Evolutionary conservation across 495 filamentous ascomycete species (phyloP).

Genomic region (Penicillium salamii): DNA sequence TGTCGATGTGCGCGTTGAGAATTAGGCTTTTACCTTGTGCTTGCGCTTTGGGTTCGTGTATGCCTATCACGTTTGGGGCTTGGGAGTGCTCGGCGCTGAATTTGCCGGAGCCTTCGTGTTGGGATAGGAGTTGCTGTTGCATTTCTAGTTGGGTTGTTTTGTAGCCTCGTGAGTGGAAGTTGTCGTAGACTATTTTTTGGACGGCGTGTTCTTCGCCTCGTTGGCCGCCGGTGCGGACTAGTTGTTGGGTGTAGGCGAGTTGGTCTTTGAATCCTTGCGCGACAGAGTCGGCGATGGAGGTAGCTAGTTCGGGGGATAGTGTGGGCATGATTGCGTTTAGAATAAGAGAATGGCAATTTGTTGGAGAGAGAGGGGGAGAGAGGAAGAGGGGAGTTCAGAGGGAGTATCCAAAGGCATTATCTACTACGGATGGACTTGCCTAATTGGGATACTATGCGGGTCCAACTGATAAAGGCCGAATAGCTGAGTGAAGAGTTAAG

Average conservation of each 20-base stretch:
- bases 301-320: background rate
- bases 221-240: background rate
- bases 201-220: background rate
- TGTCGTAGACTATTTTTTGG: background rate
- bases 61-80: background rate
- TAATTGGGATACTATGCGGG: too few species aligned
- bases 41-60: background rate
- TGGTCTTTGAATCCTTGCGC: background rate
- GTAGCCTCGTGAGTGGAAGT: background rate
- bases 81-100: background rate
- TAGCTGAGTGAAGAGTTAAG: too few species aligned
- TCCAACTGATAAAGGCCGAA: too few species aligned
- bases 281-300: background rate
- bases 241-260: background rate
- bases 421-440: too few species aligned
- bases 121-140: background rate
- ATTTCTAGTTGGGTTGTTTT: background rate
- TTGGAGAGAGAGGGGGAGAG: too few species aligned
- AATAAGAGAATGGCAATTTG: too few species aligned
- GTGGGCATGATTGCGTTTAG: background rate
- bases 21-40: background rate
- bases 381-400: too few species aligned
- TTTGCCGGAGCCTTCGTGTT: background rate
- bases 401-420: too few species aligned
- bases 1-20: background rate